Conservation (phyloP, 2,329 filamentous ascomycete species). For the Diaporthe helianthi region DNA sequence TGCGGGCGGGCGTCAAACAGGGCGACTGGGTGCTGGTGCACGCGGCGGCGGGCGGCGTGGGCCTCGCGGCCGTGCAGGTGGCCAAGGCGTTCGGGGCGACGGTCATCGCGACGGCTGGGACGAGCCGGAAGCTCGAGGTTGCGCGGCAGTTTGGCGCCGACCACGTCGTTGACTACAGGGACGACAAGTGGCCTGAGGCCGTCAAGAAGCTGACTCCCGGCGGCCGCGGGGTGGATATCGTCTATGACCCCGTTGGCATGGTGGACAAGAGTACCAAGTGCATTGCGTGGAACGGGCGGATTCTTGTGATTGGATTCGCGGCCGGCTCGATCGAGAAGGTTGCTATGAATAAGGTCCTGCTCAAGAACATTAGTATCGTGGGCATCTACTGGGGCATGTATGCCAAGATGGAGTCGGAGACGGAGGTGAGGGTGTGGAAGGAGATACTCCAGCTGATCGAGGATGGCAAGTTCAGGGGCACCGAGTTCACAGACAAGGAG, state of each 20-base stretch:
- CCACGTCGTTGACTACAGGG: conserved; percentile 78
- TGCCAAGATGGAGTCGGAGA: conserved; percentile 73
- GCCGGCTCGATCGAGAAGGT: conserved; percentile 89
- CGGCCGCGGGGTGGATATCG: conserved; percentile 81
- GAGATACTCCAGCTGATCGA: conserved; percentile 81
- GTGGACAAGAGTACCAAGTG: conserved; percentile 90
- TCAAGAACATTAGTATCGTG: conserved; percentile 93
- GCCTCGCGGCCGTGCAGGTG: conserved; percentile 88
- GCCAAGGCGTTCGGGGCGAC: conserved; percentile 91
- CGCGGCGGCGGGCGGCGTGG: conserved; percentile 90
- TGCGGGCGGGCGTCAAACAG: conserved; percentile 75
- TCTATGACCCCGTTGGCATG: conserved; percentile 92
- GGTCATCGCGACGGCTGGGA: conserved; percentile 91
- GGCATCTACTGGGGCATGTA: conserved; percentile 95
- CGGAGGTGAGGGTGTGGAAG: conserved; percentile 77
- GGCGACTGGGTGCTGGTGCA: conserved; percentile 91
- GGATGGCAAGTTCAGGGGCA: conserved; percentile 80
- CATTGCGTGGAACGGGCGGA: conserved; percentile 88
- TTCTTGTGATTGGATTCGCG: conserved; percentile 90
- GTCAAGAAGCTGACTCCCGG: conserved; percentile 82
- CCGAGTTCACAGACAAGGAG: conserved; percentile 80
- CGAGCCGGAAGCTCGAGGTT: conserved; percentile 78
- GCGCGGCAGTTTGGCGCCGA: conserved; percentile 85
- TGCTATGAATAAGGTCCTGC: conserved; percentile 86
- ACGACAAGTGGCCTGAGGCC: conserved; percentile 66